Conservation (phyloP, 2,329 filamentous ascomycete genomes). For the Aspergillus niger region DNA sequence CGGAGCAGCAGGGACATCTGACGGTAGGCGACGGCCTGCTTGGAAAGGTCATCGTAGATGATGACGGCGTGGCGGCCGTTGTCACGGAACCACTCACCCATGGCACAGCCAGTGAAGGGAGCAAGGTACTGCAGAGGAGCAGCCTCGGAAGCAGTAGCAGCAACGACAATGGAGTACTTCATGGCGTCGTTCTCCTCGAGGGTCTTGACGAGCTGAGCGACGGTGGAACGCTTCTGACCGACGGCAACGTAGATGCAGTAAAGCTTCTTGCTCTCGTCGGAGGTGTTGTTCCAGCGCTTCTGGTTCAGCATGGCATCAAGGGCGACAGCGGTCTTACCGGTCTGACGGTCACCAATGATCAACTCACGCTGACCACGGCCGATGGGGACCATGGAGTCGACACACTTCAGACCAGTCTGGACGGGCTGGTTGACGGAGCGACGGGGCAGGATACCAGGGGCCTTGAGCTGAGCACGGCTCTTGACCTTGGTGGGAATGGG, state of each 20-base stretch:
- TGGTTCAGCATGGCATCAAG: slow-evolving; percentile 99
- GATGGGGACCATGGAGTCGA: slow-evolving; percentile 99
- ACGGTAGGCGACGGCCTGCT: slow-evolving; percentile 97
- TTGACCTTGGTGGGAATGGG: slow-evolving; percentile 89
- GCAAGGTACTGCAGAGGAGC: slow-evolving; percentile 92
- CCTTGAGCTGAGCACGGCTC: slow-evolving; percentile 98
- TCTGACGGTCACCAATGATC: slow-evolving; percentile 99
- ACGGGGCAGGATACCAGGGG: slow-evolving; percentile 95
- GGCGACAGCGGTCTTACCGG: slow-evolving; percentile 98
- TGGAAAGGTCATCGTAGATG: slow-evolving; percentile 92
- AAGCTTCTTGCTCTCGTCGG: slow-evolving; percentile 95
- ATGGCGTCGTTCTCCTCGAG: slow-evolving; percentile 99
- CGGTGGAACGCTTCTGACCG: slow-evolving; percentile 98
- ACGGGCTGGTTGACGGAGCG: slow-evolving; percentile 97
- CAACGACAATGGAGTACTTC: slow-evolving; percentile 94
- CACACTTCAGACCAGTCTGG: slow-evolving; percentile 98
- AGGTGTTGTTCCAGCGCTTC: slow-evolving; percentile 95
- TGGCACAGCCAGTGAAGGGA: slow-evolving; percentile 77
- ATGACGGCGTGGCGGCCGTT: slow-evolving; percentile 85
- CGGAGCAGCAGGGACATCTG: slow-evolving; percentile 98
- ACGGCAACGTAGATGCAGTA: slow-evolving; percentile 99
- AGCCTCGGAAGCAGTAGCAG: slow-evolving; percentile 95
- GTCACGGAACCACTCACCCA: slow-evolving; percentile 77
- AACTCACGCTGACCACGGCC: slow-evolving; percentile 99
- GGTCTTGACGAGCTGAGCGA: slow-evolving; percentile 99